Percentiles rank a stretch among this genome's conserved stretches.
phyloP scores from a whole-genome alignment of 2,329 filamentous ascomycete species.

The Alternaria sp. region DNA sequence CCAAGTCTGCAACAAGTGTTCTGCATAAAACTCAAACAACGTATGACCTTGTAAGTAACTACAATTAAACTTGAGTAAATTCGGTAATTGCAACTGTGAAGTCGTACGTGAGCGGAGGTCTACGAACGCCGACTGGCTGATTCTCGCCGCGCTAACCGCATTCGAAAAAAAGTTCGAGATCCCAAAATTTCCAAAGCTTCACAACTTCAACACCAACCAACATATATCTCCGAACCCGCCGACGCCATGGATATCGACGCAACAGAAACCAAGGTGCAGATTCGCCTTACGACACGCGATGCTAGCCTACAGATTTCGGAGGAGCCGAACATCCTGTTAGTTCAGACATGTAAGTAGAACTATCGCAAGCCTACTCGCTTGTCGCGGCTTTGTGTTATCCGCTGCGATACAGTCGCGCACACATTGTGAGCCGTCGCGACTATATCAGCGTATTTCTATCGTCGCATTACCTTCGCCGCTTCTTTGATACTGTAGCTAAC shows the following conservation, averaged over 20 bases:
- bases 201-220: slow-evolving; percentile 14
- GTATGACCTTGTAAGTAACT: no score
- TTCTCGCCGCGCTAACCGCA: slow-evolving; percentile 36
- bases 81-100: not conserved
- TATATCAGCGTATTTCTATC: not conserved
- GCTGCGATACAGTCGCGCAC: not conserved
- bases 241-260: slow-evolving; percentile 37
- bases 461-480: not conserved
- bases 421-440: not conserved
- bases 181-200: slow-evolving; percentile 41
- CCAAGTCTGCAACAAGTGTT: not conserved
- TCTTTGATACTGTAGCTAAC: slow-evolving; percentile 18
- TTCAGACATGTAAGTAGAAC: slow-evolving; percentile 44
- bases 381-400: not conserved
- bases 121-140: slow-evolving; percentile 34
- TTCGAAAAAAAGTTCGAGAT: slow-evolving; percentile 37
- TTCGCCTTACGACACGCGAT: slow-evolving; percentile 49
- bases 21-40: not conserved
- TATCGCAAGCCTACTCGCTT: not conserved
- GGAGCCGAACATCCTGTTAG: slow-evolving; percentile 43
- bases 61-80: not conserved
- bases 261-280: slow-evolving; percentile 45
- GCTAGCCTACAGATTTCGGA: slow-evolving; percentile 44
- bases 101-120: slow-evolving; percentile 23
- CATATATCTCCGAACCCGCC: slow-evolving; percentile 4